Evolutionary conservation across 257 asterid species (phyloP), one percentile per base, ranked within the genome.

Genomic region (Cynanchum wilfordii): DNA sequence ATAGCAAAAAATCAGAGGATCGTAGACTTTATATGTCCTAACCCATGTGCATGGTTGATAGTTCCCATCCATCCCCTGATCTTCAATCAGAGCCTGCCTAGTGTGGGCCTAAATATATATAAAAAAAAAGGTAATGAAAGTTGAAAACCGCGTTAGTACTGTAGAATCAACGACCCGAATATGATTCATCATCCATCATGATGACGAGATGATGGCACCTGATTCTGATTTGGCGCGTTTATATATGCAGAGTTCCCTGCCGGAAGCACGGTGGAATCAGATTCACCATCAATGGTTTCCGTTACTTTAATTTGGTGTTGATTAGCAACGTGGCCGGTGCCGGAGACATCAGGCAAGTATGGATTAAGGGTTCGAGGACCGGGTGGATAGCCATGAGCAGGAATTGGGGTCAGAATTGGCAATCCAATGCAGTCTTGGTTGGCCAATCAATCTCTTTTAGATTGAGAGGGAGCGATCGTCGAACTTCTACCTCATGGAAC

Each of bases 391-490:
- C 45, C 20, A 59, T 79, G 74, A 79, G 78, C 45, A 66, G 80
- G 17, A 79, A 79, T 17, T 79, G 83, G 83, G 83, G 83, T 8
- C 83, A 79, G 62, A 79, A 79, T 72, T 79, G 83, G 83, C 80
- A 79, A 45, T 58, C 80, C 4, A 75, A 76, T 9, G 67, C 75
- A 0, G 68, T 38, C 12, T 52, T 79, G 62, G 71, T 40, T 9
- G 83, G 78, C 68, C 83, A 79, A 29, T 66, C 83, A 10, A 71
- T 79, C 22, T 79, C 83, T 24, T 76, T 79, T 49, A 75, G 83
- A 24, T 80, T 79, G 22, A 76, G 70, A 76, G 75, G 56, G 7
- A 79, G 83, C 40, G 83, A 79, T 40, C 80, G 38, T n/a, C 77
- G 83, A 7, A 17, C 68, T 12, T 76, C 83, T n/a, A 79, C 83